Evolutionary conservation across 2,329 filamentous ascomycete genomes (phyloP), one percentile per base, ranked within the genome.

Genomic region (Coccinonectria pachysandricola): DNA sequence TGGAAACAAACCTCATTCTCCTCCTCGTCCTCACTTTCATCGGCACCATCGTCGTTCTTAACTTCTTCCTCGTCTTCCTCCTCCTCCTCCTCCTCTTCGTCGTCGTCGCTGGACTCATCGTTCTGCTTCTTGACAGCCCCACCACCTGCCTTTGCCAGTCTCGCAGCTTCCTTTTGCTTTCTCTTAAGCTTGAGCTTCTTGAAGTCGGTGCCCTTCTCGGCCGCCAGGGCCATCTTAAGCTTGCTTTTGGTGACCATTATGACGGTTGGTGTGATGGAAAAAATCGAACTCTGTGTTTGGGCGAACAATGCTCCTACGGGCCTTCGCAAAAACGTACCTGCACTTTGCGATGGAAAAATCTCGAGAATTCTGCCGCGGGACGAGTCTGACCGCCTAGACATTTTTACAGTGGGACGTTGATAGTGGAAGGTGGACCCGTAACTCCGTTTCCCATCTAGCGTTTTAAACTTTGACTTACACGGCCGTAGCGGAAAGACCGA

Each of bases 171-270:
- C 49, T 66, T 68, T 39, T 56, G 48, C 39, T 59, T 58, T 40
- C 65, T 65, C 46, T 61, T 54, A 31, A 65, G 56, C 42, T 65
- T 68, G 21, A 64, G 40, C 41, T 69, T 68, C 38, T 64, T 56
- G 24, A 65, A 65, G 33, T 74, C 68, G 9, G 54, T 49, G 22
- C 65, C 63, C 48, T 73, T 71, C 25, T 75, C 64, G 20, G 64
- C 64, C 23, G 60, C 61, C 10, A 75, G 53, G 7, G 69, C 69
- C 48, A 65, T 52, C 50, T 65, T 68, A 28, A 74, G 53, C 39
- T 64, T 68, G 46, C 60, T 59, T 47, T 58, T 62, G 13, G 50
- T 53, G 25, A 57, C 59, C 59, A 62, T 62, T 21, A 26, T 35
- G 27, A 19, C 23, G 18, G 23, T n/a, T n/a, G n/a, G n/a, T n/a